Conservation (phyloP, 306 rosid genomes). For the Glycine tomentella region DNA sequence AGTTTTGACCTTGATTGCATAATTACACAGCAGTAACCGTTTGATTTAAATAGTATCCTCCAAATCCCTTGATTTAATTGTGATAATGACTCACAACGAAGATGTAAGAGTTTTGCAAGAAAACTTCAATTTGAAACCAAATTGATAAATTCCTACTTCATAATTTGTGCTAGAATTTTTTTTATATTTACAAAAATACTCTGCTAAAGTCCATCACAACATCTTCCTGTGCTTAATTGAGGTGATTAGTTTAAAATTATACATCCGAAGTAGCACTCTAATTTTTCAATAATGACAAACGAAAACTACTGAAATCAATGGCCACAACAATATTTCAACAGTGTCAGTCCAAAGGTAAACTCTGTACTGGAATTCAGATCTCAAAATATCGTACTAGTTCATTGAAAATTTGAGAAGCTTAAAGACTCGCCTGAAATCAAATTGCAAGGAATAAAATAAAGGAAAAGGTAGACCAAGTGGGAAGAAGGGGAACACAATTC, state of each 20-base stretch:
- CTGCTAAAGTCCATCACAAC: background rate
- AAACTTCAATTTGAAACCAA: too few species aligned
- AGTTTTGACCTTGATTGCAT: too few species aligned
- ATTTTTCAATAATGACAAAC: conserved; percentile 2
- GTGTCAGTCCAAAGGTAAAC: background rate
- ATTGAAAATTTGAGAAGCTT: conserved; percentile 2
- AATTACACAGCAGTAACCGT: too few species aligned
- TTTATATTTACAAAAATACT: too few species aligned
- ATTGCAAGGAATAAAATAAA: conserved; percentile 16
- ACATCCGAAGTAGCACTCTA: background rate
- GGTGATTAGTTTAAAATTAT: background rate
- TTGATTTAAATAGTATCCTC: too few species aligned
- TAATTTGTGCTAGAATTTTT: too few species aligned
- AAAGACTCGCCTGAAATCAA: background rate
- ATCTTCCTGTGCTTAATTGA: background rate
- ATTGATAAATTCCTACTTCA: too few species aligned
- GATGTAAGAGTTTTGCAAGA: too few species aligned
- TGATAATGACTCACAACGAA: too few species aligned
- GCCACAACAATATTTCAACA: background rate
- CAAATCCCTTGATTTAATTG: too few species aligned
- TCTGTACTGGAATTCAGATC: background rate
- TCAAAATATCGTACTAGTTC: background rate
- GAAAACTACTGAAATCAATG: background rate
- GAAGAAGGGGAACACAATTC: background rate
- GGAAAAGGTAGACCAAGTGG: conserved; percentile 10